A percentile compares a stretch with the other conserved stretches of the same genome.
phyloP scores from a whole-genome alignment of 371 early-diverging fungal genomes.

The Lichtheimia hyalospora region DNA sequence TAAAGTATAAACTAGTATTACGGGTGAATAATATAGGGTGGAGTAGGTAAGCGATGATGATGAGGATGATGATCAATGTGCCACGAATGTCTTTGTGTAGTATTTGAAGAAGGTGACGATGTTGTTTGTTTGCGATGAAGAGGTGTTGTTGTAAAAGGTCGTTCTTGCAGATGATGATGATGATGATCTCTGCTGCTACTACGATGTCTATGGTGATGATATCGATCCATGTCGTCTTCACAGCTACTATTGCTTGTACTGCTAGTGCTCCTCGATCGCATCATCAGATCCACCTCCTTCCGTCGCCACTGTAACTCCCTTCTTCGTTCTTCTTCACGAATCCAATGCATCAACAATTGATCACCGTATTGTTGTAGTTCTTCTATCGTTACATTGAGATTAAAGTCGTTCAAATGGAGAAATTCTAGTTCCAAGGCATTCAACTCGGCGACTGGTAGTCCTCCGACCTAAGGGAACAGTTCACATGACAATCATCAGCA shows the following conservation, averaged over 20 bases:
- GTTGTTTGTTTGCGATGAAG: constrained; percentile 2
- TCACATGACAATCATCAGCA: constrained; percentile 8
- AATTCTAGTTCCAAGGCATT: constrained; percentile 90
- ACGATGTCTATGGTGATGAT: neutral
- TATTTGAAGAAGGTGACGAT: neutral
- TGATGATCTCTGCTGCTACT: neutral
- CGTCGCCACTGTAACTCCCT: constrained; percentile 19
- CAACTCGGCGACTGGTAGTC: constrained; percentile 85
- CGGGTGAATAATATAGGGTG: constrained; percentile 10
- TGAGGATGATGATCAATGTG: constrained; percentile 7
- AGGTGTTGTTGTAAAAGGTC: neutral
- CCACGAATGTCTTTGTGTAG: constrained; percentile 2
- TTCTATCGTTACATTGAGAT: constrained; percentile 67
- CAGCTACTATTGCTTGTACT: neutral
- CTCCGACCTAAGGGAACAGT: constrained; percentile 74
- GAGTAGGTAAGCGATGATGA: constrained; percentile 9
- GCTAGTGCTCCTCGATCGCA: neutral
- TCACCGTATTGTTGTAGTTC: constrained; percentile 80
- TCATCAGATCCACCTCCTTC: constrained; percentile 7
- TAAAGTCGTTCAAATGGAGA: constrained; percentile 74
- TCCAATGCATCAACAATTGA: constrained; percentile 31
- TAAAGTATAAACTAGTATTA: neutral
- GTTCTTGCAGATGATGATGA: neutral
- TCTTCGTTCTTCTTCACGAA: constrained; percentile 24
- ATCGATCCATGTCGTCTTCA: neutral